Evolutionary conservation across 1,284 basidiomycete species (phyloP).

Genomic region (Cryptococcus jaspeensis): DNA sequence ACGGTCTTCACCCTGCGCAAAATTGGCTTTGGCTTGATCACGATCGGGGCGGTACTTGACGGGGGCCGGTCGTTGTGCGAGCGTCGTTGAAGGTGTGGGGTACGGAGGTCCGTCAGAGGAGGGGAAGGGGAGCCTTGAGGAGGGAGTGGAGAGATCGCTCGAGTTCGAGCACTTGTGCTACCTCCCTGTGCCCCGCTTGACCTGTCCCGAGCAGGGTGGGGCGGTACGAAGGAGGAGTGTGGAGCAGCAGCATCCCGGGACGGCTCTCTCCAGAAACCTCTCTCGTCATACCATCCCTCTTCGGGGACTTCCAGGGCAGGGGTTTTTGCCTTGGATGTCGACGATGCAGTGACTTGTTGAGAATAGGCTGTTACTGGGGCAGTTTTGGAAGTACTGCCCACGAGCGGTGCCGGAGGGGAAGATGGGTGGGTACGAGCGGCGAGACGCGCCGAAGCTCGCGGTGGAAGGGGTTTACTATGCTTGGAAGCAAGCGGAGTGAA

Average conservation of each 20-base stretch:
- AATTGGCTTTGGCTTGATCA: too few relatives aligned
- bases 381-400: background rate
- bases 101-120: constrained; percentile 1
- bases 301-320: background rate
- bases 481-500: too few relatives aligned
- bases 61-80: background rate
- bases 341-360: background rate
- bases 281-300: background rate
- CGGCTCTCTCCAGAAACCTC: background rate
- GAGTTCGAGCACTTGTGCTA: too few relatives aligned
- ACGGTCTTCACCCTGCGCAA: too few relatives aligned
- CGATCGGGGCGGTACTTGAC: too few relatives aligned
- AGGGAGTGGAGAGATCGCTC: background rate
- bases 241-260: background rate
- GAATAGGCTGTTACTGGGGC: background rate
- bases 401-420: background rate
- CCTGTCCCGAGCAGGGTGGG: too few relatives aligned
- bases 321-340: background rate
- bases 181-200: too few relatives aligned
- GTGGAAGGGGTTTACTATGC: too few relatives aligned
- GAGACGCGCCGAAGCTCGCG: background rate
- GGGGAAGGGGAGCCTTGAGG: background rate
- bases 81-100: background rate
- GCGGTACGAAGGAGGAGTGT: background rate
- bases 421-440: background rate